Base-by-base conservation (phyloP, 2,329 filamentous ascomycete genomes). In the Dothistroma pini region DNA sequence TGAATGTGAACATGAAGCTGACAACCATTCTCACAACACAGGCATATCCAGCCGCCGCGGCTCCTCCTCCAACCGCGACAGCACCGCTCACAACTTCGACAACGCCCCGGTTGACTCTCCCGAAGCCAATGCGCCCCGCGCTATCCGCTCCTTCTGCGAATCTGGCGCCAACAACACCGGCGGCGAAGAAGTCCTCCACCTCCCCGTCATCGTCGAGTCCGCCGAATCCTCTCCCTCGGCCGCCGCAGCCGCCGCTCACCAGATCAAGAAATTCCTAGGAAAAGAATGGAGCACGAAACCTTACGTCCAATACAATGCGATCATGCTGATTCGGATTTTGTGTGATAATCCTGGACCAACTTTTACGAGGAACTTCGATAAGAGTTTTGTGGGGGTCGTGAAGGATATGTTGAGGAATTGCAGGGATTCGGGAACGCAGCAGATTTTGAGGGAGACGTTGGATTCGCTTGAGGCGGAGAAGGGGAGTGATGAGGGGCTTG, bases 311-410 rank as follows among this genome's bases (percentile, higher is more conserved):
- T 97, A 97, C 82, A 97, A 97, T 78, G 89, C 91, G 65, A 87
- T 97, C 71, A 97, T 97, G 95, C 84, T 99, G 59, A 82, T 96
- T 68, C 89, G 93, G 63, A 99, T 99, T 71, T 80, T 99, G 66
- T 83, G 87, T 68, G 93, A 97, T 75, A 97, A 99, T 74, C 95
- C 95, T 0, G 93, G 93, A 32, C 83, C 84, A 57, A 91, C 87
- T 1, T 99, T 99, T 72, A 96, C 93, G n/a, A 85, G 89, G 67
- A 93, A 96, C 74, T 76, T 97, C 48, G 93, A 97, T 75, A 83
- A 87, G 71, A 91, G 91, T 70, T 97, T 97, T 72, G 85, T 90
- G 57, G 83, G 88, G 48, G 86, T 86, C 0, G 78, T 90, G 16
- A 93, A 93, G 77, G 84, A 90, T 48, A 76, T 96, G 61, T 80